Percentiles rank a stretch among this genome's conserved stretches.
These are phyloP conservation scores for Termitomyces sp. DNA, from an alignment of 768 basidiomycete species.

Conservation along the genomic window DNA sequence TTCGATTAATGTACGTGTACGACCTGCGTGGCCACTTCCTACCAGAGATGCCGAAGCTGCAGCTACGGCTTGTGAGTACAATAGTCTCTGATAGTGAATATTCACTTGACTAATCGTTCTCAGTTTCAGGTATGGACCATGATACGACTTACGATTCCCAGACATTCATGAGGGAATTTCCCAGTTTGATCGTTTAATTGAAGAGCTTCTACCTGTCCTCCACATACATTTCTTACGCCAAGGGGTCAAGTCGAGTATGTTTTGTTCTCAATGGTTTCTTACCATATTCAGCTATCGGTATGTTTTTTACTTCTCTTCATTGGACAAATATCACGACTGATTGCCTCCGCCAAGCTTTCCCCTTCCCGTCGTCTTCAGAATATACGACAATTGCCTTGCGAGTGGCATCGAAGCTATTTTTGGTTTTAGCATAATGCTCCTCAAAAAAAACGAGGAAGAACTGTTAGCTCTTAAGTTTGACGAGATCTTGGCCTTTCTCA, in stretches of 20 bases:
- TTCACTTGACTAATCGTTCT: neutral
- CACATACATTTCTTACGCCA: conserved; percentile 92
- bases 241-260: conserved; percentile 97
- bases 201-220: conserved; percentile 87
- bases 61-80: conserved; percentile 72
- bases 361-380: conserved; percentile 88
- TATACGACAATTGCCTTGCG: conserved; percentile 94
- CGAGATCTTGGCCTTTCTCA: conserved; percentile 80
- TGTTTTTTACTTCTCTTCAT: conserved; percentile 13
- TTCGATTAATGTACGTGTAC: conserved; percentile 94
- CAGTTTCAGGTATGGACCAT: conserved; percentile 52
- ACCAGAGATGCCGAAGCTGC: conserved; percentile 98
- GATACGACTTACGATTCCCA: neutral
- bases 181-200: conserved; percentile 90
- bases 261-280: conserved; percentile 97
- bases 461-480: conserved; percentile 86
- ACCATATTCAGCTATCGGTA: conserved; percentile 95
- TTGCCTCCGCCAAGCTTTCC: conserved; percentile 62
- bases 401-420: conserved; percentile 98
- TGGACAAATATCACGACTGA: neutral
- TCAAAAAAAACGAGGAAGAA: conserved; percentile 82
- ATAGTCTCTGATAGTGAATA: neutral
- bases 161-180: neutral
- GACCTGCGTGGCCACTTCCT: conserved; percentile 94
- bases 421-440: conserved; percentile 82